A percentile compares a stretch with the other conserved stretches of the same genome.
These are phyloP conservation scores for Metschnikowia santaceciliae DNA, from an alignment of 805 yeast genomes.

Conservation along the genomic window DNA sequence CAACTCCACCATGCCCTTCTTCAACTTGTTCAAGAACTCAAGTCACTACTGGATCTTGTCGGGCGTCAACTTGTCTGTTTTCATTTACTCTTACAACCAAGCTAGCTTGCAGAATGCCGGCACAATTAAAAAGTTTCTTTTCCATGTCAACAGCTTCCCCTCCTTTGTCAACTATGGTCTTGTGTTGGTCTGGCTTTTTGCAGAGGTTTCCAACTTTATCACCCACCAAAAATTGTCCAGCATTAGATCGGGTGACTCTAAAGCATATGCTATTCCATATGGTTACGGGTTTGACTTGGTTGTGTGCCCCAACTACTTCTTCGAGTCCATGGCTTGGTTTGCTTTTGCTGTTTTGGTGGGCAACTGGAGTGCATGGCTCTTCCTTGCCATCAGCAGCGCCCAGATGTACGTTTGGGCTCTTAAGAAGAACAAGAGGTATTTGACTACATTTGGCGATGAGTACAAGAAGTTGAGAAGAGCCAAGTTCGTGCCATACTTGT, in stretches of 20 bases:
- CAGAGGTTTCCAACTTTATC: slow-evolving; percentile 68
- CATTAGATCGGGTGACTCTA: slow-evolving; percentile 50
- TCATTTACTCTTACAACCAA: slow-evolving; percentile 35
- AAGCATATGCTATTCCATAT: slow-evolving; percentile 64
- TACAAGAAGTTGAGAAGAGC: slow-evolving; percentile 75
- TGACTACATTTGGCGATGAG: slow-evolving; percentile 65
- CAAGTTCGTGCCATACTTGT: slow-evolving; percentile 64
- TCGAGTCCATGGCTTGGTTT: slow-evolving; percentile 78
- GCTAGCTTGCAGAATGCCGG: slow-evolving; percentile 14
- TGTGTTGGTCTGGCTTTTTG: slow-evolving; percentile 47
- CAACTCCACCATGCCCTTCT: slow-evolving; percentile 86
- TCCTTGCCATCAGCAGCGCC: slow-evolving; percentile 61
- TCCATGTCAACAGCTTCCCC: slow-evolving; percentile 44
- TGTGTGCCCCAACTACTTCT: slow-evolving; percentile 92
- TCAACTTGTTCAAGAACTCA: slow-evolving; percentile 83
- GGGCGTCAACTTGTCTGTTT: slow-evolving; percentile 56
- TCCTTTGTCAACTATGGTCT: slow-evolving; percentile 26
- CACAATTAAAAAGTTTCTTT: slow-evolving; percentile 28
- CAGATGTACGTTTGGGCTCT: slow-evolving; percentile 94
- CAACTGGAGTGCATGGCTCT: slow-evolving; percentile 72
- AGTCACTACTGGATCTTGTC: slow-evolving; percentile 91
- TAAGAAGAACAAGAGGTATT: slow-evolving; percentile 70
- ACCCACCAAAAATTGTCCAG: slow-evolving; percentile 65
- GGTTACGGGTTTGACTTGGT: slow-evolving; percentile 82
- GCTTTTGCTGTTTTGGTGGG: slow-evolving; percentile 65